Percentiles rank a stretch among this genome's conserved stretches.
Evolutionary conservation across 1,284 basidiomycete species (phyloP).

Genomic region (Phellopilus nigrolimitatus): DNA sequence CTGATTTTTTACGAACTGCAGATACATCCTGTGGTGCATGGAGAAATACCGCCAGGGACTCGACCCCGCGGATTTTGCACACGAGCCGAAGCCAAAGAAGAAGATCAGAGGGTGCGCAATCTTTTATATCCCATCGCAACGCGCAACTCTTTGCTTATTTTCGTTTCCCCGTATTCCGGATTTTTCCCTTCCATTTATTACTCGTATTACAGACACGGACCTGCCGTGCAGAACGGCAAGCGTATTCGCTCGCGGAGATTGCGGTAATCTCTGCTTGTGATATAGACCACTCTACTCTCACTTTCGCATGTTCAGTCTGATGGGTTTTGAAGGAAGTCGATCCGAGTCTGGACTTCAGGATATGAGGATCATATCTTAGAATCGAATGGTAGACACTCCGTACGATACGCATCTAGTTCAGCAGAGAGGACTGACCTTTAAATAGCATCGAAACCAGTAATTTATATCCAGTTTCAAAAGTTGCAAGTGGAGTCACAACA

Average conservation of each 20-base stretch:
- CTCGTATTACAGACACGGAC: constrained; percentile 41
- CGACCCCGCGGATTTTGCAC: constrained; percentile 54
- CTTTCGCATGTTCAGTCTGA: neutral
- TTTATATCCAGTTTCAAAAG: too few relatives aligned
- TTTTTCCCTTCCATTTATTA: neutral
- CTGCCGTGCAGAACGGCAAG: constrained; percentile 72
- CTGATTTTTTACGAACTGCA: too few relatives aligned
- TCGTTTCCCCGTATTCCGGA: neutral
- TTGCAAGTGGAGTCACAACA: too few relatives aligned
- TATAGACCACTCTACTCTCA: neutral
- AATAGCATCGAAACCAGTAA: too few relatives aligned
- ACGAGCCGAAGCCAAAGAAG: constrained; percentile 63
- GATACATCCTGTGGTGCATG: constrained; percentile 82
- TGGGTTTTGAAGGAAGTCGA: too few relatives aligned
- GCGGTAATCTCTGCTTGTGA: constrained; percentile 12
- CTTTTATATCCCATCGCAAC: neutral
- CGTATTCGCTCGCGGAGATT: constrained; percentile 59
- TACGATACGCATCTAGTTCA: too few relatives aligned
- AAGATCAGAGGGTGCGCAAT: constrained; percentile 73
- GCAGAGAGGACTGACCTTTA: too few relatives aligned
- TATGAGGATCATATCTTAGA: too few relatives aligned
- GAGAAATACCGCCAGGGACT: constrained; percentile 65
- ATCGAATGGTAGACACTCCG: too few relatives aligned
- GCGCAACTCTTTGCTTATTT: neutral
- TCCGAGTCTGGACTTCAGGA: too few relatives aligned